Conservation (phyloP, 2,329 filamentous ascomycete genomes). For the Aspergillus sp. region DNA sequence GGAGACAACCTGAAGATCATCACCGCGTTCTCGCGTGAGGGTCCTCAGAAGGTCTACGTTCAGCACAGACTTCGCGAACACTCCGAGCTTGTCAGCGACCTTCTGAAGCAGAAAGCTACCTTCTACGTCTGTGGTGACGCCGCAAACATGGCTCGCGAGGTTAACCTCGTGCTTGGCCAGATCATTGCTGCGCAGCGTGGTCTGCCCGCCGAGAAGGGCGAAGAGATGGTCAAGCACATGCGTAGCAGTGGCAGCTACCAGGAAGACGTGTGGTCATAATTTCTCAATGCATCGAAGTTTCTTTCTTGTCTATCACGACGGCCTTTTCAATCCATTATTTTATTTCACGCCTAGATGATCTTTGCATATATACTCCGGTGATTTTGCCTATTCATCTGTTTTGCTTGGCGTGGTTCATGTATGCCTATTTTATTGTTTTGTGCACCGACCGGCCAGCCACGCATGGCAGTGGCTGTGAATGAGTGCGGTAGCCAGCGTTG, state of each 20-base stretch:
- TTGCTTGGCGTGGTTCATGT: conserved; percentile 25
- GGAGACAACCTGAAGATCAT: conserved; percentile 89
- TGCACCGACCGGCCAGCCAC: conserved; percentile 11
- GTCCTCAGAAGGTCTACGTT: conserved; percentile 88
- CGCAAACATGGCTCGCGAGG: conserved; percentile 93
- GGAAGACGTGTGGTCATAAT: conserved; percentile 70
- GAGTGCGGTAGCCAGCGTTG: conserved; percentile 2
- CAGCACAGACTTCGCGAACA: conserved; percentile 88
- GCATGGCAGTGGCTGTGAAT: conserved; percentile 8
- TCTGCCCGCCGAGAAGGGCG: conserved; percentile 80
- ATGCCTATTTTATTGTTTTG: conserved; percentile 19
- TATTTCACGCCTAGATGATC: conserved; percentile 31
- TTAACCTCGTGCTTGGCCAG: conserved; percentile 81
- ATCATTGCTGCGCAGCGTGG: conserved; percentile 84
- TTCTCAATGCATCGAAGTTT: conserved; percentile 14
- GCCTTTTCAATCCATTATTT: conserved; percentile 20
- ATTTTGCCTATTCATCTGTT: conserved; percentile 20
- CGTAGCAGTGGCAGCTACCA: conserved; percentile 94
- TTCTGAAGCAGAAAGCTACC: conserved; percentile 81
- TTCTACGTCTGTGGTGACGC: conserved; percentile 99
- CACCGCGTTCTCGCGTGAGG: conserved; percentile 92
- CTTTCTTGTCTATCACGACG: conserved; percentile 20
- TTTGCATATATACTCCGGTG: conserved; percentile 29
- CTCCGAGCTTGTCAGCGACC: conserved; percentile 79
- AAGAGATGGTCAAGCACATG: conserved; percentile 98